phyloP scores from a whole-genome alignment of 2,329 filamentous ascomycete species.

The Talaromyces sp. region DNA sequence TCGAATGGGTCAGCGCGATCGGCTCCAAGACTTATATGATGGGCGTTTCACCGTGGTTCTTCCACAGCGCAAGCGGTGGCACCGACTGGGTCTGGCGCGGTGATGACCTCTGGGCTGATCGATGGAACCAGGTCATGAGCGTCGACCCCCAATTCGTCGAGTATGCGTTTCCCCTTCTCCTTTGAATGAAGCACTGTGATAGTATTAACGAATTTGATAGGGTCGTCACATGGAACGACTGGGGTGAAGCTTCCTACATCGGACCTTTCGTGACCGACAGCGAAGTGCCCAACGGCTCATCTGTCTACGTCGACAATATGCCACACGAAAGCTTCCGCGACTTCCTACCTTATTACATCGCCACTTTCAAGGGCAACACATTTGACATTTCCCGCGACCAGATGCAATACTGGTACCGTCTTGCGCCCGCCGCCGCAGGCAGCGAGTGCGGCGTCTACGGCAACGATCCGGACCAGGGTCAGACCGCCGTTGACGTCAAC shows the following conservation, averaged over 20 bases:
- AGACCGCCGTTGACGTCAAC: constrained; percentile 25
- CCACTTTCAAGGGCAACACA: constrained; percentile 26
- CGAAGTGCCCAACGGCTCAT: constrained; percentile 47
- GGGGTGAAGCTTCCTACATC: constrained; percentile 60
- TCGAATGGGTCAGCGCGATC: constrained; percentile 39
- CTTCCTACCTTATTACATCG: constrained; percentile 36
- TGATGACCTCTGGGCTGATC: constrained; percentile 59
- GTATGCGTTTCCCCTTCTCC: constrained; percentile 18
- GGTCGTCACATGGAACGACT: constrained; percentile 62
- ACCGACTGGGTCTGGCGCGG: constrained; percentile 63
- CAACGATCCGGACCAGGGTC: constrained; percentile 32
- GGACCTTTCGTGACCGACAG: constrained; percentile 46
- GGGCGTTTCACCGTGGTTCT: constrained; percentile 57
- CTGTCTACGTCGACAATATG: constrained; percentile 29
- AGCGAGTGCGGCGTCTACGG: constrained; percentile 31
- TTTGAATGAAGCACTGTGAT: not conserved
- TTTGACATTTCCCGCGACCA: constrained; percentile 16
- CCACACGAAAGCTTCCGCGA: constrained; percentile 33
- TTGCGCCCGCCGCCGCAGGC: constrained; percentile 30
- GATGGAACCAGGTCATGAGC: constrained; percentile 56
- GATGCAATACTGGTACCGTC: constrained; percentile 37
- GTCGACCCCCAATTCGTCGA: constrained; percentile 53
- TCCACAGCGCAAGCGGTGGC: constrained; percentile 21
- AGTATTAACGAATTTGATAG: constrained; percentile 21
- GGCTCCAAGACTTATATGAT: constrained; percentile 49